Evolutionary conservation across 2,329 filamentous ascomycete species (phyloP), one percentile per base, ranked within the genome.

Genomic region (Massarina eburnea): DNA sequence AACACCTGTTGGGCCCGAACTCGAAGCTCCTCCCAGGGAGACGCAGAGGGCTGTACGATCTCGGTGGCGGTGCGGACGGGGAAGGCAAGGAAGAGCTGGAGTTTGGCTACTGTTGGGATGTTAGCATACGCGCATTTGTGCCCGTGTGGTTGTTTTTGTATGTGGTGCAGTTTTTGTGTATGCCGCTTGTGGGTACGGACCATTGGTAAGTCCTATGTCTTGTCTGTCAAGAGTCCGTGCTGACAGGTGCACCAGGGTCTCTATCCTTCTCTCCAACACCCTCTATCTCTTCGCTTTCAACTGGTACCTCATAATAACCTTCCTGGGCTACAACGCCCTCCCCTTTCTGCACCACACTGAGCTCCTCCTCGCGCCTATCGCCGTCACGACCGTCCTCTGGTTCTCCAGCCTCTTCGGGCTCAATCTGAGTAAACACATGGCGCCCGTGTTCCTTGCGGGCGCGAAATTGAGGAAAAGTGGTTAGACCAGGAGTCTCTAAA

Each of bases 31-130:
- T 79, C 52, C 74, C 77, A 4, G 74, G 77, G 27, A 74, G 77
- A 24, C 70, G 78, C 46, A 72, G 79, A 60, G 82, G 83, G 2
- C 67, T 86, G 6, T 85, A 86, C 58, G 64, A 68, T 21, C 73
- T 77, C 4, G 78, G 81, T 6, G 24, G 3, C 10, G 46, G 24
- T 5, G 40, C 15, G 43, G 76, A 78, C 0, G 71, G 71, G 3
- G 75, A 73, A 9, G 78, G 77, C 22, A 64, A 59, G 18, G 82
- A 85, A 43, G 80, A 80, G 48, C 66, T 87, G 50, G 84, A 86
- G 61, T 87, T 86, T 69, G 84, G 84, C 42, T 87, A 87, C 63
- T 86, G 84, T 66, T 86, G 86, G 69, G 84, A 87, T 71, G 84
- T 85, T 17, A 80, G 81, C 1, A 86, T 85, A 30, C 76, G 84